These are phyloP conservation scores for Ottelia alismoides DNA, from an alignment of 106 monocot genomes.

Conservation along the genomic window DNA sequence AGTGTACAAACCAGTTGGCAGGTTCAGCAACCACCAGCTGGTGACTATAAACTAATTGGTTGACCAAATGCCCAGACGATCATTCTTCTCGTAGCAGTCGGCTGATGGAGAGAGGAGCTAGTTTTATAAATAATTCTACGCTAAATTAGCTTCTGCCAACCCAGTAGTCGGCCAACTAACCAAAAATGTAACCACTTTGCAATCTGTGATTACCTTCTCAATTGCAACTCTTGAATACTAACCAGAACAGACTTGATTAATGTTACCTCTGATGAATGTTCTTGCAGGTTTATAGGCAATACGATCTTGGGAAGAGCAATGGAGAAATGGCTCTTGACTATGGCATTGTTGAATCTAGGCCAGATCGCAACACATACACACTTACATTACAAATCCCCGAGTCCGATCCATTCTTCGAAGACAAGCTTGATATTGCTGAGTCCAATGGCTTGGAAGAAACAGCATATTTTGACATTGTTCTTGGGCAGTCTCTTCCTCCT, in stretches of 20 bases:
- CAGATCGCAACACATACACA: conserved; percentile 55
- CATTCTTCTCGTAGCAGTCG: too few relatives aligned
- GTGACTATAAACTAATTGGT: too few relatives aligned
- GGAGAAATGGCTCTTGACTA: conserved; percentile 88
- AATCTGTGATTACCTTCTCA: too few relatives aligned
- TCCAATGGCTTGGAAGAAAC: conserved; percentile 56
- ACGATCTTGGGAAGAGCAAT: conserved; percentile 80
- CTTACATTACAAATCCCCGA: conserved; percentile 75
- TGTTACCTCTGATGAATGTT: conserved; percentile 1
- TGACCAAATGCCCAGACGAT: too few relatives aligned
- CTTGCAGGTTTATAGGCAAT: conserved; percentile 75
- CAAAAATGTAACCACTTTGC: too few relatives aligned
- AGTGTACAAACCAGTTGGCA: too few relatives aligned
- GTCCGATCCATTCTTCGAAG: conserved; percentile 83
- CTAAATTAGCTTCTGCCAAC: too few relatives aligned
- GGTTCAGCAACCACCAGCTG: too few relatives aligned
- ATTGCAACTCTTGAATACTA: too few relatives aligned
- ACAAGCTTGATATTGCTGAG: conserved; percentile 88
- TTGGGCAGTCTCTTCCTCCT: conserved; percentile 46
- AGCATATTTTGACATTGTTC: conserved; percentile 76
- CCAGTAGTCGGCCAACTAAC: too few relatives aligned
- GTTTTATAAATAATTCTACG: too few relatives aligned
- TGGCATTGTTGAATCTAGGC: conserved; percentile 62
- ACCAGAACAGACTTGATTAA: background rate
- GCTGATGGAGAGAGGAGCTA: too few relatives aligned